Base-by-base conservation (phyloP, 495 filamentous ascomycete genomes). In the Daldinia decipiens region DNA sequence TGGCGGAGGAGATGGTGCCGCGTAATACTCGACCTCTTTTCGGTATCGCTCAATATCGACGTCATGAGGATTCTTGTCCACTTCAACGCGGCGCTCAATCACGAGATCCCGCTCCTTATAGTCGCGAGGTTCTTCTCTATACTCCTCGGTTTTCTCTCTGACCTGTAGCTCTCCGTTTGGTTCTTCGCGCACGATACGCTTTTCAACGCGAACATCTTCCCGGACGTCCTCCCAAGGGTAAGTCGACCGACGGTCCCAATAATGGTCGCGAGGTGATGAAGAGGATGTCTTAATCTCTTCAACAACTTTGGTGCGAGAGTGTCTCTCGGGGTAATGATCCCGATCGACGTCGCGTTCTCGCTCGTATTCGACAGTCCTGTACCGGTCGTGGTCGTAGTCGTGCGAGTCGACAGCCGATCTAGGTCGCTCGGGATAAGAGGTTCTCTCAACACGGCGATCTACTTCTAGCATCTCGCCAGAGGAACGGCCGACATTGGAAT, bases 1-100 rank as follows among this genome's bases (percentile, higher is more conserved):
- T 53, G 83, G 82, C 0, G 82, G 79, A 47, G 84, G 83, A 27
- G 87, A 82, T 13, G 83, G 83, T 15, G 82, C 81, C n/a, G 81
- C 79, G 78, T 87, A 91, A 78, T 89, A 89, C 62, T 94, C 92
- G 50, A 87, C 87, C 62, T 91, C 88, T 73, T 87, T 87, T 76
- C 87, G 84, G 76, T 89, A 90, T 68, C 81, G 85, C 76, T 89
- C 87, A 19, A 90, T 74, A 51, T 88, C 87, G 53, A 62, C 84
- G n/a, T 78, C 76, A 34, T 74, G 76, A 24, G 76, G 75, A 8
- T 86, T 80, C 66, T 79, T 80, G 56, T 84, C 81, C 39, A 83
- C 81, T 36, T 80, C 58, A 15, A 70, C 67, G 3, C 84, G 81
- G 52, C 81, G 81, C 72, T 86, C 85, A 27, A 87, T 73, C 43